Conservation (phyloP, 345 rosid species). For the Bruguiera gymnorhiza region DNA sequence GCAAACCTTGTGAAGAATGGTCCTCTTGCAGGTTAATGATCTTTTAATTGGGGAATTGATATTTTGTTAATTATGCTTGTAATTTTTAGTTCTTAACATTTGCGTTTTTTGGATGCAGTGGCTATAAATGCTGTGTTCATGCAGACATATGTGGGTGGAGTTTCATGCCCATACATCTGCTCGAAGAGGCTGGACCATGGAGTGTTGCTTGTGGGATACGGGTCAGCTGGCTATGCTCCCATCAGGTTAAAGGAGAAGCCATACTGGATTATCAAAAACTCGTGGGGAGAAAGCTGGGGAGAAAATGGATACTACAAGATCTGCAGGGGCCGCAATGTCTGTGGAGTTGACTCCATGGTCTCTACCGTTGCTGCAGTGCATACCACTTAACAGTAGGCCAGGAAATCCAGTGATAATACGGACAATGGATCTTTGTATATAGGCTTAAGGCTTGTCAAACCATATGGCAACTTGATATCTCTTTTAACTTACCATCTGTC, state of each 20-base stretch:
- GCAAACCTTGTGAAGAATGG: slow-evolving; percentile 85
- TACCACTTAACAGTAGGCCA: slow-evolving; percentile 28
- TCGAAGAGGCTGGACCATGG: slow-evolving; percentile 80
- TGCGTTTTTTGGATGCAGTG: slow-evolving; percentile 39
- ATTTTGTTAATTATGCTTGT: not conserved
- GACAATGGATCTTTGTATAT: slow-evolving; percentile 16
- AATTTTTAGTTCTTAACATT: not conserved
- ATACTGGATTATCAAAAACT: slow-evolving; percentile 88
- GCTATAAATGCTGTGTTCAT: slow-evolving; percentile 83
- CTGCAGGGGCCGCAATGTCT: slow-evolving; percentile 77
- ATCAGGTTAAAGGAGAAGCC: slow-evolving; percentile 80
- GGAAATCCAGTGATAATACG: not conserved
- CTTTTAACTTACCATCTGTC: not conserved
- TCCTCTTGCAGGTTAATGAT: slow-evolving; percentile 75
- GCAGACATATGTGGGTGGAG: slow-evolving; percentile 92
- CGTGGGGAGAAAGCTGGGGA: slow-evolving; percentile 92
- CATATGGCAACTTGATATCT: not conserved
- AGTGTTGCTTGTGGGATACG: slow-evolving; percentile 82
- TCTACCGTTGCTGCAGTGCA: slow-evolving; percentile 74
- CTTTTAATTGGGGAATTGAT: not conserved
- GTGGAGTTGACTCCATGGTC: slow-evolving; percentile 89
- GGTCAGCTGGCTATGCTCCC: slow-evolving; percentile 74
- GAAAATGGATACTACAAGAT: slow-evolving; percentile 80
- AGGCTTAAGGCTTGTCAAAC: not conserved
- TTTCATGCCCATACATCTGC: slow-evolving; percentile 87